A percentile compares a stretch with the other conserved stretches of the same genome.
phyloP scores from a whole-genome alignment of 2,329 filamentous ascomycete genomes.

The Corynespora cassiicola region DNA sequence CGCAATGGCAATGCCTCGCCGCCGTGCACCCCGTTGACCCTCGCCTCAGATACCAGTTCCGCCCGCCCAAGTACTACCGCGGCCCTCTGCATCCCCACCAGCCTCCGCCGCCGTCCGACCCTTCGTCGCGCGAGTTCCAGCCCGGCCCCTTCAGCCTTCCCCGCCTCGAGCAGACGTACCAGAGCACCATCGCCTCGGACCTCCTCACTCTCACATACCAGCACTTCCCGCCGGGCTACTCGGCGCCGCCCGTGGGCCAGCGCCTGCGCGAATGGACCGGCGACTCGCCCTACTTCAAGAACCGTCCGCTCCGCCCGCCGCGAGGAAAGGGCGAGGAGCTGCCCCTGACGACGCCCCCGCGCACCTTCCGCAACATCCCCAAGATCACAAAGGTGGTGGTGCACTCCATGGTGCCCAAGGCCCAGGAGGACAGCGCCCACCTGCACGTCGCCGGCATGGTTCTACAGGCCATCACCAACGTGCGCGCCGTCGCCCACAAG shows the following conservation, averaged over 20 bases:
- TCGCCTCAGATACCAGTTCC: constrained; percentile 82
- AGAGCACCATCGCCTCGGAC: constrained; percentile 84
- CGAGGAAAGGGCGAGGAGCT: constrained; percentile 76
- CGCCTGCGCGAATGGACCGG: constrained; percentile 86
- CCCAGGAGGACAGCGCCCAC: constrained; percentile 73
- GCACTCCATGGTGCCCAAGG: constrained; percentile 73
- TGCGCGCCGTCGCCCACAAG: constrained; percentile 72
- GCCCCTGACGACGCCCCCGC: constrained; percentile 69
- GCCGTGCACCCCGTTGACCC: constrained; percentile 10
- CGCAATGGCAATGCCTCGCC: not conserved
- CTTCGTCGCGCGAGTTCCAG: constrained; percentile 83
- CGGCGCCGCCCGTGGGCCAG: constrained; percentile 62
- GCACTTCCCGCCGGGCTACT: constrained; percentile 81
- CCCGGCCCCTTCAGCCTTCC: constrained; percentile 91
- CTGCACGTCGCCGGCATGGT: constrained; percentile 85
- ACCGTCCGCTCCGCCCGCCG: constrained; percentile 82
- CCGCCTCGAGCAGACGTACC: constrained; percentile 87
- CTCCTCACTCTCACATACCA: constrained; percentile 88
- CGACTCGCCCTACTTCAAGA: constrained; percentile 92
- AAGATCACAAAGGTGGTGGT: constrained; percentile 81
- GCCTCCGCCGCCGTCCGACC: constrained; percentile 84
- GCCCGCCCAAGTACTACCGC: constrained; percentile 91
- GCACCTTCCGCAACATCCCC: constrained; percentile 84
- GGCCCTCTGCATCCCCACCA: constrained; percentile 93
- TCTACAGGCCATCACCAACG: constrained; percentile 83